Evolutionary conservation across 1,284 basidiomycete genomes (phyloP).

Genomic region (Sanghuangporus weigelae): DNA sequence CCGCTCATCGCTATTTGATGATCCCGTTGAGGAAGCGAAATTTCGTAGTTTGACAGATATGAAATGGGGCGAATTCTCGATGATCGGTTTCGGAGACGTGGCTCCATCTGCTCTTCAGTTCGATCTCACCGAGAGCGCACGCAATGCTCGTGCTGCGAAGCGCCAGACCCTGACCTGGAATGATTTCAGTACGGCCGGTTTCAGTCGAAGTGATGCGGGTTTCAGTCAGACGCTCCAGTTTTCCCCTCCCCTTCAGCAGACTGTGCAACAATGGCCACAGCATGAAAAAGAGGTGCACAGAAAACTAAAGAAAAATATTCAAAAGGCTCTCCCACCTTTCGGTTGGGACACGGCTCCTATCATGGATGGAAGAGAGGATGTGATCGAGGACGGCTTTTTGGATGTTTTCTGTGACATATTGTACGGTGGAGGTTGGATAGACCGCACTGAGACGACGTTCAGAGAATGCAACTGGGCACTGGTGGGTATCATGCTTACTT

Average conservation of each 20-base stretch:
- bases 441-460: constrained; percentile 68
- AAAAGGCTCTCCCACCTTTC: constrained; percentile 75
- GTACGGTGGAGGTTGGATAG: constrained; percentile 81
- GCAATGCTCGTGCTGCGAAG: constrained; percentile 68
- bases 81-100: constrained; percentile 63
- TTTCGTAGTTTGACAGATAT: constrained; percentile 78
- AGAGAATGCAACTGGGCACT: constrained; percentile 89
- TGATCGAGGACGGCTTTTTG: constrained; percentile 82
- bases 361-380: constrained; percentile 56
- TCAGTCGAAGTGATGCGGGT: constrained; percentile 68
- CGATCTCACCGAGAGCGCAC: constrained; percentile 81
- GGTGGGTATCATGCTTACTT: constrained; percentile 41
- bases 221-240: constrained; percentile 79
- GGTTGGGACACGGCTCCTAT: constrained; percentile 83
- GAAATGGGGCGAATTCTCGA: constrained; percentile 86
- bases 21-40: constrained; percentile 49
- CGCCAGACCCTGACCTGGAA: constrained; percentile 80
- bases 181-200: constrained; percentile 79
- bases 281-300: constrained; percentile 67
- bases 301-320: constrained; percentile 72
- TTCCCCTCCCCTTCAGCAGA: constrained; percentile 58
- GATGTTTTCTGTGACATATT: constrained; percentile 85
- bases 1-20: constrained; percentile 29
- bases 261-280: constrained; percentile 66
- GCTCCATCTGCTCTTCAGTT: constrained; percentile 75